Evolutionary conservation across 2,329 filamentous ascomycete species (phyloP).

Genomic region (Akanthomyces dipterigenus): DNA sequence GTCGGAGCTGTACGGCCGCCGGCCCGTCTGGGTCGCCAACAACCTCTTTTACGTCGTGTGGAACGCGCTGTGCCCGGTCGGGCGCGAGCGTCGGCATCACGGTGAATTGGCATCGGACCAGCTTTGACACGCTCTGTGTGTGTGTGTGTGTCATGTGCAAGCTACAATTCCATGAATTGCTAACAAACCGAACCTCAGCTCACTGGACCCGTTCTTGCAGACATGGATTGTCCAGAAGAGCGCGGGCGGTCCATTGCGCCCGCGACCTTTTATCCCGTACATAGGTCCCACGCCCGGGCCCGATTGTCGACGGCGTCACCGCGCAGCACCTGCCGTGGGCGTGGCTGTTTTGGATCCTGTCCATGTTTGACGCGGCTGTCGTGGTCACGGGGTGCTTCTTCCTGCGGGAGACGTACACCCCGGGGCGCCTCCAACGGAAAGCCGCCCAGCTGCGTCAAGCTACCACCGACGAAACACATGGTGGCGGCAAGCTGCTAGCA

Average conservation of each 20-base stretch:
- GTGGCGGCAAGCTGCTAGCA: neutral
- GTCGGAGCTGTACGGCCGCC: constrained; percentile 28
- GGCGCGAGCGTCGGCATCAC: constrained; percentile 23
- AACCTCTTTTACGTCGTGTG: constrained; percentile 30
- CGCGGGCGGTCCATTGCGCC: constrained; percentile 31
- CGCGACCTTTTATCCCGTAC: constrained; percentile 20
- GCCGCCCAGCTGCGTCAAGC: neutral
- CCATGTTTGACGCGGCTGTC: constrained; percentile 49
- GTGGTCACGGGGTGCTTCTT: constrained; percentile 48
- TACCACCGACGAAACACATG: neutral
- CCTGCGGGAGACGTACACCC: constrained; percentile 52
- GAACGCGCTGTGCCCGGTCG: constrained; percentile 28
- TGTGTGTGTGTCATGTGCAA: no score
- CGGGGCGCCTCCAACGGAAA: constrained; percentile 44
- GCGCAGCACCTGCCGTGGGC: constrained; percentile 56
- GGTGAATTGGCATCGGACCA: constrained; percentile 16
- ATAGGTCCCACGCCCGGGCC: constrained; percentile 63
- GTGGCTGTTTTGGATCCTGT: constrained; percentile 63
- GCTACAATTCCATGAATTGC: no score
- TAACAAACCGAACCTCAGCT: no score
- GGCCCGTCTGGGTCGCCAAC: constrained; percentile 25
- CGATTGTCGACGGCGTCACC: constrained; percentile 59
- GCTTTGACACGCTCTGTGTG: no score
- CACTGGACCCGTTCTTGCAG: constrained; percentile 27
- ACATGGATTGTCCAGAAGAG: constrained; percentile 28